Base-by-base conservation (phyloP, 495 filamentous ascomycete species). In the Baudoinia panamericana region DNA sequence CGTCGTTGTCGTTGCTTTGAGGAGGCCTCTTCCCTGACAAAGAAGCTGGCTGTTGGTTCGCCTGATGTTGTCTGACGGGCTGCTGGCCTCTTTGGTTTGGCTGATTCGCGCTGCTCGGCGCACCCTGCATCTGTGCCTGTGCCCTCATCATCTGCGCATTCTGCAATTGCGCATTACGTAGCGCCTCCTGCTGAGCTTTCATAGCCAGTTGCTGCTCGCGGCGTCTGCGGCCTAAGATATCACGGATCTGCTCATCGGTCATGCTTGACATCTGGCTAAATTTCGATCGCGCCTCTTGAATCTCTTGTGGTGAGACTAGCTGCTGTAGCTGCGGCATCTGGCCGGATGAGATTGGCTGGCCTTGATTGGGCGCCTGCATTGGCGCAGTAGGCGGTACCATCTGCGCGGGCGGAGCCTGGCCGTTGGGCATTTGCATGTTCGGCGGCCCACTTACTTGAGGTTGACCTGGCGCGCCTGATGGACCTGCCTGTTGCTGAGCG, bases 221-320 rank as follows among this genome's bases (percentile, higher is more conserved):
- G 54, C 42, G 60, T 22, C 59, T 57, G 26, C 60, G 63, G 30
- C 41, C 57, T 16, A 59, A 48, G 5, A 67, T 16, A 2, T 55
- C 43, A 17, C 63, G 65, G 30, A 82, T 64, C 32, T 74, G 67
- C 0, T 78, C 71, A 48, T 81, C 78, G 0, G 61, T 58, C 12
- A 58, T 42, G 15, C 56, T 57, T 34, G 61, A 54, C 36, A 61
- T 56, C n/a, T n/a, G n/a, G n/a, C n/a, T n/a, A n/a, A n/a, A n/a
- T n/a, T n/a, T n/a, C n/a, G n/a, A n/a, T n/a, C n/a, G n/a, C n/a
- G n/a, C n/a, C n/a, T n/a, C n/a, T n/a, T n/a, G n/a, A n/a, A n/a
- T n/a, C n/a, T n/a, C n/a, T n/a, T n/a, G n/a, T n/a, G n/a, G n/a
- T n/a, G n/a, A n/a, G n/a, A n/a, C n/a, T n/a, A n/a, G n/a, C n/a